Evolutionary conservation across 768 basidiomycete species (phyloP).

Genomic region (Neoboletus brunneissimus): DNA sequence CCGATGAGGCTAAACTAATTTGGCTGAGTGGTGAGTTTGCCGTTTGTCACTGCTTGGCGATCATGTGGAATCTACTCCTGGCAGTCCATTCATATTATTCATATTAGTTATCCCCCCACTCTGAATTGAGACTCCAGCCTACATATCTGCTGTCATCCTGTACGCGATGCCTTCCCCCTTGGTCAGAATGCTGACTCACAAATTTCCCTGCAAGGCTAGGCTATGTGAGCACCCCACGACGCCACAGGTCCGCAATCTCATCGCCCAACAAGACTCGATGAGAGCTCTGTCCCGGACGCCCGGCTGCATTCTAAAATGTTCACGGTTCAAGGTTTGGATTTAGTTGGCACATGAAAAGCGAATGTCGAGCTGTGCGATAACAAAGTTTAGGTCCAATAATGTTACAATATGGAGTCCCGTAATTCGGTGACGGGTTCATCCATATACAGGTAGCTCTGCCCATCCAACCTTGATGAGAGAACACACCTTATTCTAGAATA

Average conservation of each 20-base stretch:
- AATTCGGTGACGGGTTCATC: conserved; percentile 7
- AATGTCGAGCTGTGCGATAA: not conserved
- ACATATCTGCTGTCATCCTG: not conserved
- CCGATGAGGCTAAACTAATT: not conserved
- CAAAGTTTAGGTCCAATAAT: conserved; percentile 6
- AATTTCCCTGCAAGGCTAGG: not conserved
- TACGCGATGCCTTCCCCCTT: not conserved
- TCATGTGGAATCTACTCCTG: conserved; percentile 1
- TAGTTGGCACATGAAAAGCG: not conserved
- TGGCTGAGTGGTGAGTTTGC: not conserved
- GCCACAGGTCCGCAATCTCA: conserved; percentile 22
- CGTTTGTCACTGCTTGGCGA: not conserved
- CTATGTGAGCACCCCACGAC: conserved; percentile 14
- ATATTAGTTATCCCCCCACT: not conserved
- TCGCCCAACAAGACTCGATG: not conserved
- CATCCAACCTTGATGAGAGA: conserved; percentile 3
- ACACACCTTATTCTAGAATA: conserved; percentile 8
- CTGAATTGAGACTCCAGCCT: not conserved
- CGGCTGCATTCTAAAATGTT: not conserved
- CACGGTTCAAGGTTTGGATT: not conserved
- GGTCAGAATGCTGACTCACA: conserved; percentile 5
- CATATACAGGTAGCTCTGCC: conserved; percentile 22
- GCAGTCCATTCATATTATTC: not conserved
- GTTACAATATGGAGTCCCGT: not conserved
- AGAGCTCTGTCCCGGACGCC: not conserved